phyloP scores from a whole-genome alignment of 1,139 yeast genomes.

The Debaryomyces nepalensis region DNA sequence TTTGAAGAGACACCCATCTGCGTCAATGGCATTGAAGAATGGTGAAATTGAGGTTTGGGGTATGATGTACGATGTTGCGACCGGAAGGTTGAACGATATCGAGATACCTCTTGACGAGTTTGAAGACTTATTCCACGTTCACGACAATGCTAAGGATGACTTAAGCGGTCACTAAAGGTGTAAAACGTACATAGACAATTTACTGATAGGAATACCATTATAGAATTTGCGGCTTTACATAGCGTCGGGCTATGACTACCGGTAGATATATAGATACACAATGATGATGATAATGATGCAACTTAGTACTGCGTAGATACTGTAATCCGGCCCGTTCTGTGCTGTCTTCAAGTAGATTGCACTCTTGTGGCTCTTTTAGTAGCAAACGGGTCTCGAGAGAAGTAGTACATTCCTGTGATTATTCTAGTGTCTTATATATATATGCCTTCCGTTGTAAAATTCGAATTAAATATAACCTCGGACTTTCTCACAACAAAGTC shows the following conservation, averaged over 20 bases:
- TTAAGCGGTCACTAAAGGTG: no score
- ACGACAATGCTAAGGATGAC: slow-evolving; percentile 39
- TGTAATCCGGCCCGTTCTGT: no score
- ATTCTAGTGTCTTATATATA: no score
- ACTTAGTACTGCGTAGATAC: not conserved
- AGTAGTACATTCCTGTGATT: no score
- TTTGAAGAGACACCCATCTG: slow-evolving; percentile 73
- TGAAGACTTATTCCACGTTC: slow-evolving; percentile 54
- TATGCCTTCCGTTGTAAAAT: no score
- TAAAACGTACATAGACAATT: no score
- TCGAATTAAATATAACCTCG: no score
- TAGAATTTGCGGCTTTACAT: not conserved
- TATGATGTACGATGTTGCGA: slow-evolving; percentile 80
- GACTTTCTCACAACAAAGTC: no score
- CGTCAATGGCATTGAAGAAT: slow-evolving; percentile 67
- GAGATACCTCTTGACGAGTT: slow-evolving; percentile 58
- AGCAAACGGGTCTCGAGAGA: no score
- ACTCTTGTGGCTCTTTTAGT: no score
- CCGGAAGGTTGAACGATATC: slow-evolving; percentile 67
- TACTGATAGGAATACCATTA: no score
- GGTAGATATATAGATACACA: slow-evolving; percentile 1
- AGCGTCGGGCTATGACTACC: not conserved
- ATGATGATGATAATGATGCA: not conserved
- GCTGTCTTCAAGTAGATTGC: no score
- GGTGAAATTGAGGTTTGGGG: slow-evolving; percentile 91